These are phyloP conservation scores for Wallacemonas sp. DNA, from an alignment of 208 protist species.

Conservation along the genomic window DNA sequence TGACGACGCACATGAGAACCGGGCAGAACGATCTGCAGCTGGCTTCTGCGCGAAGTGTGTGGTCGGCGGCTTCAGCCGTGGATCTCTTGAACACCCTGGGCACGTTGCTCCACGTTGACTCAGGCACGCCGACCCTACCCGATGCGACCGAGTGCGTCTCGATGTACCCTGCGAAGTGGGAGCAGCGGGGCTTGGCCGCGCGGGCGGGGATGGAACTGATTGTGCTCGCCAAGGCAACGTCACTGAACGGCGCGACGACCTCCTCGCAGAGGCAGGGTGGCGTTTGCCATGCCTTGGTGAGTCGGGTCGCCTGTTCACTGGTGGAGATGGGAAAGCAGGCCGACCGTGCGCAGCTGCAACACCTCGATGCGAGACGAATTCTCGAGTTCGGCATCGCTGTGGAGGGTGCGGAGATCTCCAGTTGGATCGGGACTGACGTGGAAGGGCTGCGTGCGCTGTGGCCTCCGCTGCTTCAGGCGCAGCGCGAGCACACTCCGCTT, in stretches of 20 bases:
- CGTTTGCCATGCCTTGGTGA: too few relatives aligned
- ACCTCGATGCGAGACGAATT: background rate
- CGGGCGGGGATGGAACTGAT: background rate
- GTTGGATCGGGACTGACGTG: background rate
- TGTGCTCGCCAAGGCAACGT: background rate
- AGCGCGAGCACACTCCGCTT: background rate
- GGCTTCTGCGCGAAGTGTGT: background rate
- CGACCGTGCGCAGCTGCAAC: background rate
- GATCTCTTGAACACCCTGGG: background rate
- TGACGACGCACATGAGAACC: background rate
- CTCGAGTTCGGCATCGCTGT: conserved; percentile 10
- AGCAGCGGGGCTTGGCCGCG: background rate
- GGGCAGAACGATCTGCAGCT: background rate
- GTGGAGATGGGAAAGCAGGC: too few relatives aligned
- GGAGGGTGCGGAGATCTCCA: background rate
- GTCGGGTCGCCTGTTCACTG: too few relatives aligned
- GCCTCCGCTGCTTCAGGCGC: background rate
- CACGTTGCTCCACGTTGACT: background rate
- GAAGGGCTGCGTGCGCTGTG: background rate
- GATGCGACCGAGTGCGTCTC: conserved; percentile 1
- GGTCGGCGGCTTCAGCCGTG: background rate
- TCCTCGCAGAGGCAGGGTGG: background rate
- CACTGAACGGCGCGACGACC: background rate
- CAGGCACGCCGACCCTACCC: background rate
- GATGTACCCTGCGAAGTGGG: conserved; percentile 22